Evolutionary conservation across 164 flowering plant genomes (phyloP).

Genomic region (Aristolochia contorta): DNA sequence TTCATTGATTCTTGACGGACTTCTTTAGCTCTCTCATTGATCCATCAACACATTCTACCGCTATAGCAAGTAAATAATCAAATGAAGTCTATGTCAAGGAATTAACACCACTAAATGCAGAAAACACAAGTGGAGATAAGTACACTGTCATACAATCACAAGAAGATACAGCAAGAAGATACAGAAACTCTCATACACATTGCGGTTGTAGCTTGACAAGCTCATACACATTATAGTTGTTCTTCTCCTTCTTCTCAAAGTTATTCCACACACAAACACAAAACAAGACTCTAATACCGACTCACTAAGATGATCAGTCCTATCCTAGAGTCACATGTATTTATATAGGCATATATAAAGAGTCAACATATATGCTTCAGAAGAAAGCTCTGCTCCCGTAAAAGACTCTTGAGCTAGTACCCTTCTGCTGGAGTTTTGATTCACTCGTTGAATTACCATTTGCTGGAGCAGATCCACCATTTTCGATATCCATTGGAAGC

Average conservation of each 20-base stretch:
- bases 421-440: conserved; percentile 38
- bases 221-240: conserved; percentile 16
- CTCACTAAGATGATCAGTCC: conserved; percentile 29
- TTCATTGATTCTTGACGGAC: too few relatives aligned
- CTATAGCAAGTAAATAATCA: too few relatives aligned
- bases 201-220: conserved; percentile 3
- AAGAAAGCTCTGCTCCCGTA: conserved; percentile 97
- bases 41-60: too few relatives aligned
- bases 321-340: conserved; percentile 44
- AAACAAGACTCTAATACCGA: conserved; percentile 13
- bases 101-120: too few relatives aligned
- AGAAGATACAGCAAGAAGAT: conserved; percentile 4
- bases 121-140: too few relatives aligned
- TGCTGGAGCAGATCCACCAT: conserved; percentile 32
- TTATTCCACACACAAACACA: conserved; percentile 26
- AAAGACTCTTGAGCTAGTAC: conserved; percentile 58
- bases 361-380: conserved; percentile 28
- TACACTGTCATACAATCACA: not conserved
- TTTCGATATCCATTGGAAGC: conserved; percentile 83
- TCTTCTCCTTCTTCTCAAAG: conserved; percentile 14
- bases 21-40: too few relatives aligned
- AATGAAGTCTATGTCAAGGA: too few relatives aligned
- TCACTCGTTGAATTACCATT: conserved; percentile 39
- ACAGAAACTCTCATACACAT: conserved; percentile 15
- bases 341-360: conserved; percentile 1